Conservation (phyloP, 306 rosid genomes). For the Gillenia trifoliata region DNA sequence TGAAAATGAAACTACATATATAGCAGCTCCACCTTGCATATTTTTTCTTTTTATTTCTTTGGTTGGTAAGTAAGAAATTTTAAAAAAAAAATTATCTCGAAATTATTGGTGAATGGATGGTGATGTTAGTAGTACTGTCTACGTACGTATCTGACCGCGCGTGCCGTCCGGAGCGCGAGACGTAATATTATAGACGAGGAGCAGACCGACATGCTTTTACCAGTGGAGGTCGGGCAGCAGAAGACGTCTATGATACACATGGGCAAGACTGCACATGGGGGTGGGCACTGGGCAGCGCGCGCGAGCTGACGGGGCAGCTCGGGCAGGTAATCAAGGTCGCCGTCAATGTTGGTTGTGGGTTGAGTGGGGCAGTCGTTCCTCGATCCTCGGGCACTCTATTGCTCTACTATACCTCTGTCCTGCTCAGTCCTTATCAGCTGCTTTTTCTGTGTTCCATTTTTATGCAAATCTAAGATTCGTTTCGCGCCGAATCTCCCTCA, state of each 20-base stretch:
- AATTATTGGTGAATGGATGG: slow-evolving; percentile 18
- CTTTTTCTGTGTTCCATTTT: slow-evolving; percentile 1
- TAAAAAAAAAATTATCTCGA: background rate
- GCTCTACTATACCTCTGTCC: background rate
- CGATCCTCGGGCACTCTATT: slow-evolving; percentile 39
- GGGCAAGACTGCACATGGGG: background rate
- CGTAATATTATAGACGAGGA: slow-evolving; percentile 1
- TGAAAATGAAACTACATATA: slow-evolving; percentile 6
- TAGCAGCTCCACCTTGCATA: background rate
- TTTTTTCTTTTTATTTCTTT: background rate
- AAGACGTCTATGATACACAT: slow-evolving; percentile 12
- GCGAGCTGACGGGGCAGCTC: slow-evolving; percentile 13
- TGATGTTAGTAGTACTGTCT: background rate
- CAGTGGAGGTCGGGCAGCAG: slow-evolving; percentile 27
- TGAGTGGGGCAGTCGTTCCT: slow-evolving; percentile 34
- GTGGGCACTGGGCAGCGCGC: slow-evolving; percentile 18
- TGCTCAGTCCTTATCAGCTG: slow-evolving; percentile 19
- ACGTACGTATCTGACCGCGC: slow-evolving; percentile 56
- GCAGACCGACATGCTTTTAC: slow-evolving; percentile 4
- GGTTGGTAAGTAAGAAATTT: background rate
- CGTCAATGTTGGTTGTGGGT: slow-evolving; percentile 24
- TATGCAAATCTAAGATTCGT: background rate
- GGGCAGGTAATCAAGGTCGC: slow-evolving; percentile 43
- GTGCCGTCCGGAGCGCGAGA: slow-evolving; percentile 70
- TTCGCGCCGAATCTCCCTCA: slow-evolving; percentile 26